These are phyloP conservation scores for Davidsoniella virescens DNA, from an alignment of 2,329 filamentous ascomycete genomes.

Conservation along the genomic window DNA sequence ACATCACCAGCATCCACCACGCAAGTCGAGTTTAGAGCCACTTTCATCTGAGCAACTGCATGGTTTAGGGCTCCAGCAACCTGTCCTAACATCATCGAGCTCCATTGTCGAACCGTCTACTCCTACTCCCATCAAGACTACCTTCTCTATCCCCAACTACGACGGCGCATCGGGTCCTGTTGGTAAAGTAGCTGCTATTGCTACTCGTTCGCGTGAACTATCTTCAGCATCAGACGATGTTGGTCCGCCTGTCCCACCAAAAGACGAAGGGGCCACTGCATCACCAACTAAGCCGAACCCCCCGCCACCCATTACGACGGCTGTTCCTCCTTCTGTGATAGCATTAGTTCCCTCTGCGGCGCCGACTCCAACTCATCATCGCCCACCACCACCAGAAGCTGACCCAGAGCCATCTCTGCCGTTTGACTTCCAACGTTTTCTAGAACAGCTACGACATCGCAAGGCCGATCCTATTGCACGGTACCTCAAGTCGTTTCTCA, in stretches of 20 bases:
- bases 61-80: slow-evolving; percentile 20
- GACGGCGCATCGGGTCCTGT: not conserved
- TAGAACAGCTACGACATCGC: slow-evolving; percentile 88
- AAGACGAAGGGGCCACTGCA: slow-evolving; percentile 25
- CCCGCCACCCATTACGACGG: not conserved
- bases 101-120: slow-evolving; percentile 19
- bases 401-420: slow-evolving; percentile 71
- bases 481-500: slow-evolving; percentile 85
- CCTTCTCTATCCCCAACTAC: slow-evolving; percentile 7
- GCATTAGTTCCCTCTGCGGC: slow-evolving; percentile 17
- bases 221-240: slow-evolving; percentile 25
- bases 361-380: slow-evolving; percentile 37
- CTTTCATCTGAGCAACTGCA: slow-evolving; percentile 35
- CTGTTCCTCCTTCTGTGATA: not conserved
- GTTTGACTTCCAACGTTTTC: slow-evolving; percentile 93
- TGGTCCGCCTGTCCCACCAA: slow-evolving; percentile 42
- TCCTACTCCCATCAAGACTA: slow-evolving; percentile 26
- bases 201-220: slow-evolving; percentile 9
- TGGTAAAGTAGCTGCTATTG: slow-evolving; percentile 18
- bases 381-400: slow-evolving; percentile 54
- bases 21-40: slow-evolving; percentile 75
- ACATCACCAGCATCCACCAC: slow-evolving; percentile 49
- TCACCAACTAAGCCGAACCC: slow-evolving; percentile 14
- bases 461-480: slow-evolving; percentile 96
- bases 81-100: not conserved